Conservation (phyloP, 2,329 filamentous ascomycete species). For the Lecanicillium sp. region DNA sequence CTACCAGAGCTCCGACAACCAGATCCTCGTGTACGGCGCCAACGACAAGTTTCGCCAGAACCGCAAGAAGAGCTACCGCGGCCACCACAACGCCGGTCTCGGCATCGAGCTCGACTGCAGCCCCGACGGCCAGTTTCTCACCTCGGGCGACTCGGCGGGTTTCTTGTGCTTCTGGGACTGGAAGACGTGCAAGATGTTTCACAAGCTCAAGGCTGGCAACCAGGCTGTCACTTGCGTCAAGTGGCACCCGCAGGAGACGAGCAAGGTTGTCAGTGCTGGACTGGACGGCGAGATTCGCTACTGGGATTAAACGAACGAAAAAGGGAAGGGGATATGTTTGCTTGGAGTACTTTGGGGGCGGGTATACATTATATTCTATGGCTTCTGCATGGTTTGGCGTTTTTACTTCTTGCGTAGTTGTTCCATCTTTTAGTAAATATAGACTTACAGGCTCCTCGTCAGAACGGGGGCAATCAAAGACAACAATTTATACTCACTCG, state of each 20-base stretch:
- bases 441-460: not conserved
- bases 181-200: slow-evolving; percentile 99
- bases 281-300: slow-evolving; percentile 83
- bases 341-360: no score
- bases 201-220: slow-evolving; percentile 84
- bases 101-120: slow-evolving; percentile 83
- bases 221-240: slow-evolving; percentile 77
- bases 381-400: not conserved
- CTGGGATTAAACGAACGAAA: slow-evolving; percentile 62
- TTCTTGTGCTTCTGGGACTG: slow-evolving; percentile 97
- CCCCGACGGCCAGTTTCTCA: slow-evolving; percentile 87
- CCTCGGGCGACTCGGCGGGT: slow-evolving; percentile 78
- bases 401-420: no score
- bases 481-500: no score
- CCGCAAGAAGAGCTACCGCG: slow-evolving; percentile 90
- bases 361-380: no score
- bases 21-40: slow-evolving; percentile 90
- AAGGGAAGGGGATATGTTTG: not conserved
- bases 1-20: slow-evolving; percentile 90
- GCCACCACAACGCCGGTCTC: slow-evolving; percentile 92
- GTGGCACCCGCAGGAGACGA: slow-evolving; percentile 97
- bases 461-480: not conserved
- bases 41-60: slow-evolving; percentile 97
- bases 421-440: no score
- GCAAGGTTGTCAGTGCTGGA: slow-evolving; percentile 86